Conservation (phyloP, 2,329 filamentous ascomycete genomes). For the Exophiala viscosa region DNA sequence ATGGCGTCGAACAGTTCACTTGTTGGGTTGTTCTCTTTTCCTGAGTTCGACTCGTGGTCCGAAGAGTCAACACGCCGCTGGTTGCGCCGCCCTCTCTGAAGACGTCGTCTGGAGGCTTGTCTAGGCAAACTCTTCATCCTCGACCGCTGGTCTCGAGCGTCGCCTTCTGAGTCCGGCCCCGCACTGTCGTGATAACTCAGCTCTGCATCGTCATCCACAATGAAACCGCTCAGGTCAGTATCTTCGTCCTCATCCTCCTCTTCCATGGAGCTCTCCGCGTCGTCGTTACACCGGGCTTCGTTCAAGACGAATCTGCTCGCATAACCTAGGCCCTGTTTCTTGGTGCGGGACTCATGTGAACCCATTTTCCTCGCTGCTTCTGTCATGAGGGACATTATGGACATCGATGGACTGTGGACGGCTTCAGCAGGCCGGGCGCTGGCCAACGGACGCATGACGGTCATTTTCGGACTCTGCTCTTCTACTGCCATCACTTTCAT, state of each 20-base stretch:
- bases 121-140: background rate
- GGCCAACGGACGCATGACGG: slow-evolving; percentile 19
- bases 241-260: slow-evolving; percentile 29
- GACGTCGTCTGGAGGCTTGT: slow-evolving; percentile 14
- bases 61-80: slow-evolving; percentile 9
- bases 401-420: background rate
- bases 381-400: slow-evolving; percentile 23
- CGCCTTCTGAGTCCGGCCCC: slow-evolving; percentile 11
- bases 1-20: slow-evolving; percentile 25
- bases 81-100: slow-evolving; percentile 15
- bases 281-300: slow-evolving; percentile 27
- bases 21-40: slow-evolving; percentile 20
- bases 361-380: slow-evolving; percentile 3
- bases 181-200: slow-evolving; percentile 26
- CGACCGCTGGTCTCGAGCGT: slow-evolving; percentile 5
- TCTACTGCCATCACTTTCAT: slow-evolving; percentile 29
- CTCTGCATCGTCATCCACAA: slow-evolving; percentile 30
- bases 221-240: slow-evolving; percentile 30
- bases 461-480: slow-evolving; percentile 35
- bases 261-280: slow-evolving; percentile 23
- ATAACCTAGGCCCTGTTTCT: background rate
- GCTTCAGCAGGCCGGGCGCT: slow-evolving; percentile 14
- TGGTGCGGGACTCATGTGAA: background rate
- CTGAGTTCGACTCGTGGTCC: slow-evolving; percentile 27
- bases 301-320: slow-evolving; percentile 25